phyloP scores from a whole-genome alignment of 768 basidiomycete genomes.

The Trametes punicea region DNA sequence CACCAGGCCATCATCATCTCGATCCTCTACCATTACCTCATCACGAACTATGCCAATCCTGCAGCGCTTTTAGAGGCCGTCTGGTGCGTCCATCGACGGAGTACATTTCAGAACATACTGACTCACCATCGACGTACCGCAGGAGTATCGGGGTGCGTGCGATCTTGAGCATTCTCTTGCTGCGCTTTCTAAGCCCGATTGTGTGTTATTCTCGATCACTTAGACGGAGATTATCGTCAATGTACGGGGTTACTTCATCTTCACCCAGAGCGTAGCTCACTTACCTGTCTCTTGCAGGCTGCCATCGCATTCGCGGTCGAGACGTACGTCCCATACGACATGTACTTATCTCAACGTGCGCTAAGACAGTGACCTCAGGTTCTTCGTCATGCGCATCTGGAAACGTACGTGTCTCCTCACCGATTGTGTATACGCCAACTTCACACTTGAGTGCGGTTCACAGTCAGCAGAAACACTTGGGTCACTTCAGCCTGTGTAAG shows the following conservation, averaged over 20 bases:
- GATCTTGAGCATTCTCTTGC: background rate
- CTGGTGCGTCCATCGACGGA: background rate
- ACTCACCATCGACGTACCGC: too few relatives aligned
- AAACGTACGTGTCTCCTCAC: background rate
- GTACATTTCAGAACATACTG: background rate
- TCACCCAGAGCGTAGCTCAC: too few relatives aligned
- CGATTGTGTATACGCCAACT: background rate
- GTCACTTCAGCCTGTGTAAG: background rate
- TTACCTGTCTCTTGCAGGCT: background rate
- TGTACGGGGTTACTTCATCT: too few relatives aligned
- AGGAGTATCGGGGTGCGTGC: background rate
- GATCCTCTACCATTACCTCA: slow-evolving; percentile 17
- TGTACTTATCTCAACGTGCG: too few relatives aligned
- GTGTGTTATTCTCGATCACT: background rate
- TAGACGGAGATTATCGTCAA: slow-evolving; percentile 3
- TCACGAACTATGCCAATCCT: slow-evolving; percentile 13
- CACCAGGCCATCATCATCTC: slow-evolving; percentile 13
- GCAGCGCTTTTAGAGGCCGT: slow-evolving; percentile 4
- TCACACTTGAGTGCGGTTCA: background rate
- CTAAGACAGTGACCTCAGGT: too few relatives aligned
- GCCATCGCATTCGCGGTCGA: background rate
- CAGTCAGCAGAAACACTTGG: background rate
- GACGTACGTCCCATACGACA: background rate
- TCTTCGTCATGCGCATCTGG: slow-evolving; percentile 6
- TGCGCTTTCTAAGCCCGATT: background rate